A percentile compares a stretch with the other conserved stretches of the same genome.
Evolutionary conservation across 352 stramenopile genomes (phyloP).

Genomic region (Phytopythium delawarense): DNA sequence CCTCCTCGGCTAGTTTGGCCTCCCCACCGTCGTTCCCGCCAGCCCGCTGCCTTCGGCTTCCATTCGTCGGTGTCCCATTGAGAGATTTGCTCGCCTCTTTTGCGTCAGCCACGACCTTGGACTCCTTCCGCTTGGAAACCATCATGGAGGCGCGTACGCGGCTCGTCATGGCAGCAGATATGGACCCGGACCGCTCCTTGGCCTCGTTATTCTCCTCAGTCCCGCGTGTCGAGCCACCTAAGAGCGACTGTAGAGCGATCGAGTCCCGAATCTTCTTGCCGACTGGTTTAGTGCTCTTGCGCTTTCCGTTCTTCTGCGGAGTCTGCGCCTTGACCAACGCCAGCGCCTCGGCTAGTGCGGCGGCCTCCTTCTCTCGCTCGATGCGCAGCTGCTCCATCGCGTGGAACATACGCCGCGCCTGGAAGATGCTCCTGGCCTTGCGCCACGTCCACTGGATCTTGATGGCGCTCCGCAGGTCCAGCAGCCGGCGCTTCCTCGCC

Average conservation of each 20-base stretch:
- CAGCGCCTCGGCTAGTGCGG: constrained; percentile 19
- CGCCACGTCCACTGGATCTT: constrained; percentile 67
- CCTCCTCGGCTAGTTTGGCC: constrained; percentile 24
- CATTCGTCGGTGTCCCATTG: not conserved
- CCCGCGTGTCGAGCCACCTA: not conserved
- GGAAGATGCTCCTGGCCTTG: constrained; percentile 35
- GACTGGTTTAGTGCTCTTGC: constrained; percentile 5
- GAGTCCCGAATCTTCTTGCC: constrained; percentile 6
- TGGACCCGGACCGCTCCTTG: not conserved
- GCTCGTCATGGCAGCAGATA: not conserved
- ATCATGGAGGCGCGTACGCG: constrained; percentile 11
- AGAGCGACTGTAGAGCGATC: not conserved
- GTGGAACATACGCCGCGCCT: constrained; percentile 32
- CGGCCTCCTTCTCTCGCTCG: constrained; percentile 36
- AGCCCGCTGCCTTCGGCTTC: constrained; percentile 10
- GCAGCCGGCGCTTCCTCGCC: constrained; percentile 45
- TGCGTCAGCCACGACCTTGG: not conserved
- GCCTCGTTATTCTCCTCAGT: not conserved
- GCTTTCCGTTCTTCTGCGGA: constrained; percentile 10
- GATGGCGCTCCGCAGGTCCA: constrained; percentile 37
- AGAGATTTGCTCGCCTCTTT: constrained; percentile 1
- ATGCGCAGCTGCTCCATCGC: constrained; percentile 41
- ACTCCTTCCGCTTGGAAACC: constrained; percentile 14
- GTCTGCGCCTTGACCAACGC: constrained; percentile 2
- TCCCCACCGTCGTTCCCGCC: constrained; percentile 1